Evolutionary conservation across 345 rosid species (phyloP).

Genomic region (Geranium rotundifolium): DNA sequence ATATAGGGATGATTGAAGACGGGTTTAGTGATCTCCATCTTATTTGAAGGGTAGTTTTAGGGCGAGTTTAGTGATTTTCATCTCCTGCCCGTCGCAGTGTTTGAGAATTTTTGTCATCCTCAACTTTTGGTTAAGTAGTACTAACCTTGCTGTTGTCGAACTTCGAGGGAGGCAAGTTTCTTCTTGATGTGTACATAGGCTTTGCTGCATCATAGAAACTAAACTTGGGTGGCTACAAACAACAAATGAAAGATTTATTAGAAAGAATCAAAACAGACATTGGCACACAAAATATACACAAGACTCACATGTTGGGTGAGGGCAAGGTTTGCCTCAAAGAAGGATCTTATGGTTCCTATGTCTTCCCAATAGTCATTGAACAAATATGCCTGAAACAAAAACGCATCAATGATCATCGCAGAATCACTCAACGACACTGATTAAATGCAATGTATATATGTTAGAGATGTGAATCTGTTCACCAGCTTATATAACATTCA

Average conservation of each 20-base stretch:
- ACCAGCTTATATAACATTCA: too few species aligned
- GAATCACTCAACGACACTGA: too few species aligned
- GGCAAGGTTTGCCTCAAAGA: constrained; percentile 90
- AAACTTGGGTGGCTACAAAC: constrained; percentile 66
- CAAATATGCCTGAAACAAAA: constrained; percentile 53
- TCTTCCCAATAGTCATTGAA: constrained; percentile 98
- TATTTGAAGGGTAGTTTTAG: too few species aligned
- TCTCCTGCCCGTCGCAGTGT: too few species aligned
- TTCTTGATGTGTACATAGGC: constrained; percentile 84
- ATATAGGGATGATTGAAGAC: too few species aligned
- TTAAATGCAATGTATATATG: too few species aligned
- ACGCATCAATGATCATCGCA: too few species aligned
- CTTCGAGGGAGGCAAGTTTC: constrained; percentile 81
- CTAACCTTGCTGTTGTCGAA: constrained; percentile 70
- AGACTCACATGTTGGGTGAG: constrained; percentile 78
- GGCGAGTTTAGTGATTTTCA: too few species aligned
- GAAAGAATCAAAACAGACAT: neutral
- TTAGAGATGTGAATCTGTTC: too few species aligned
- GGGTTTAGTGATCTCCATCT: too few species aligned
- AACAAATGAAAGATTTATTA: constrained; percentile 10
- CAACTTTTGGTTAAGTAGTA: neutral
- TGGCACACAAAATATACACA: neutral
- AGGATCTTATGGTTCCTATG: constrained; percentile 92
- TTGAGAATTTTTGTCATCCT: too few species aligned
- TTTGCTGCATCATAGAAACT: constrained; percentile 90